Evolutionary conservation across 2,329 filamentous ascomycete species (phyloP), one percentile per base, ranked within the genome.

Genomic region (Diaporthe nobilis): DNA sequence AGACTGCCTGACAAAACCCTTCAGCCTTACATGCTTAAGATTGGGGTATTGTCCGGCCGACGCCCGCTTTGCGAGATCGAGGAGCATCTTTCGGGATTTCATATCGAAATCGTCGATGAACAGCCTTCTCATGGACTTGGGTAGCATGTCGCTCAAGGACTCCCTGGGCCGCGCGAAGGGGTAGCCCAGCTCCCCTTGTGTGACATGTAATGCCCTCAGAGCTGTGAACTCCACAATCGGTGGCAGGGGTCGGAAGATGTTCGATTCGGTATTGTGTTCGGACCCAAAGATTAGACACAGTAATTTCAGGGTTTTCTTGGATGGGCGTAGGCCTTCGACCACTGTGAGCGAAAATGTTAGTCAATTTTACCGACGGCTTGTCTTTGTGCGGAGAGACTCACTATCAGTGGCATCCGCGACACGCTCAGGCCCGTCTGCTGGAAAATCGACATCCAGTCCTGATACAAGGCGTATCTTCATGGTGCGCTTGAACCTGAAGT

Each of bases 1-100:
- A 44, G 15, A n/a, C 6, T 4, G 10, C 12, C 22, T 28, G 3
- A 1, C 1, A 15, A 25, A 0, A 10, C n/a, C n/a, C 8, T 22
- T 25, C 34, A 60, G 4, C 20, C 31, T 37, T 9, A 60, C 31
- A 4, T 28, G 31, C 34, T 13, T n/a, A n/a, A 60, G 31, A 39
- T 39, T 60, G 22, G 57, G 57, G 57, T 15, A 39, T n/a, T n/a
- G 4, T 3, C 53, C 53, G 28, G 28, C 15, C 25, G 3, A 13
- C 10, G 28, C 22, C 34, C 12, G 13, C 25, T 39, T 13, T 4
- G 57, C 57, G 9, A 60, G 20, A 4, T 39, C 20, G 9, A 60
- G 57, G 22, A 60, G 22, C 8, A 31, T 10, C 0, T 22, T 1
- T 13, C 10, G 4, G 31, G 10, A 39, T 1, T 10, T 1, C 37